Percentiles rank a stretch among this genome's conserved stretches.
phyloP scores from a whole-genome alignment of 164 flowering plant genomes.

The Houttuynia cordata region DNA sequence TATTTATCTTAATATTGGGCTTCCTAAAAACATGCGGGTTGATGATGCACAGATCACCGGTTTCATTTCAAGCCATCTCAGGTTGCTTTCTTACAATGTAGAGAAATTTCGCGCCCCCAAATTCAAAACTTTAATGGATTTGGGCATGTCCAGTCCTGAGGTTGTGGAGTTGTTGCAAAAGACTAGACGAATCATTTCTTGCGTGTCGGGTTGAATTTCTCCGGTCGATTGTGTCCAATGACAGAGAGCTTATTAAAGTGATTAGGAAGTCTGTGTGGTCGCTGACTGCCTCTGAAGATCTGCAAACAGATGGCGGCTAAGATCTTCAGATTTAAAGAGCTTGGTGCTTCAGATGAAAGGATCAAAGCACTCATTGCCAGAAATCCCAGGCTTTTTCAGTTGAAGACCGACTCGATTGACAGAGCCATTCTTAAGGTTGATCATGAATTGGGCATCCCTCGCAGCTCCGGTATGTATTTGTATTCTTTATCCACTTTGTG shows the following conservation, averaged over 20 bases:
- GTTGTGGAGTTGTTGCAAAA: neutral
- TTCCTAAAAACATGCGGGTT: conserved; percentile 10
- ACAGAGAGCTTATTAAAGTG: conserved; percentile 6
- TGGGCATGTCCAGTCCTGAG: conserved; percentile 11
- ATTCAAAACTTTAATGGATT: conserved; percentile 1
- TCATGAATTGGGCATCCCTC: conserved; percentile 12
- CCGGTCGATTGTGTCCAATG: conserved; percentile 3
- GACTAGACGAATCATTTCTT: neutral
- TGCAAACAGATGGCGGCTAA: conserved; percentile 1
- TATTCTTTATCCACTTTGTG: neutral
- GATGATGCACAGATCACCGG: conserved; percentile 3
- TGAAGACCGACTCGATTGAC: neutral
- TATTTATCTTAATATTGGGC: too few relatives aligned
- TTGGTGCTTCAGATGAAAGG: conserved; percentile 6
- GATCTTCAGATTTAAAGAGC: conserved; percentile 4
- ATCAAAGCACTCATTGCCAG: conserved; percentile 1
- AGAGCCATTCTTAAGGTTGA: conserved; percentile 1
- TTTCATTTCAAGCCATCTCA: conserved; percentile 3
- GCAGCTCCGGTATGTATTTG: conserved; percentile 3
- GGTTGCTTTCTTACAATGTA: conserved; percentile 4
- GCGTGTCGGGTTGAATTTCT: conserved; percentile 8
- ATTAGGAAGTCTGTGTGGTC: conserved; percentile 2
- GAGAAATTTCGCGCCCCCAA: conserved; percentile 16
- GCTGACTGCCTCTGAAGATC: neutral
- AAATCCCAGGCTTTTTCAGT: conserved; percentile 1